Evolutionary conservation across 2,329 filamentous ascomycete species (phyloP).

Genomic region (Nectriaceae sp.): DNA sequence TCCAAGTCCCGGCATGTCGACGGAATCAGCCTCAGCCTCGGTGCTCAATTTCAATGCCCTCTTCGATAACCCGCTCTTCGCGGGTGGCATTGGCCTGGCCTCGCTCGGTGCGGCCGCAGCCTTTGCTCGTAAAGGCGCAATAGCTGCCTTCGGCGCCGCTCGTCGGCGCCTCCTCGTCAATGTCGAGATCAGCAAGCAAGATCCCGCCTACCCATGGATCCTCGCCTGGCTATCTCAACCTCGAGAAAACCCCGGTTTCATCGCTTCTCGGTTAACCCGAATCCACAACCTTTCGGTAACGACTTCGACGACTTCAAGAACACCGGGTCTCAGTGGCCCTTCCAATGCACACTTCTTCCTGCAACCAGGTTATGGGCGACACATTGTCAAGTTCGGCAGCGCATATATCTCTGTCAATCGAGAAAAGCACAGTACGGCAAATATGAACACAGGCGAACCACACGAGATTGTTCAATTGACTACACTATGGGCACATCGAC

Average conservation of each 20-base stretch:
- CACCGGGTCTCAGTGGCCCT: conserved; percentile 62
- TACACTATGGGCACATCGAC: conserved; percentile 83
- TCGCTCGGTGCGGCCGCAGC: conserved; percentile 81
- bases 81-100: conserved; percentile 84
- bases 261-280: conserved; percentile 59
- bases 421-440: conserved; percentile 81
- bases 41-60: conserved; percentile 57
- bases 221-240: conserved; percentile 91
- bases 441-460: conserved; percentile 80
- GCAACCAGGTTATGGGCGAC: conserved; percentile 86
- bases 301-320: conserved; percentile 61
- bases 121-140: conserved; percentile 75
- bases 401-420: conserved; percentile 87
- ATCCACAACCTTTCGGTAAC: conserved; percentile 61
- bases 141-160: conserved; percentile 71
- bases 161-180: conserved; percentile 88
- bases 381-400: conserved; percentile 83
- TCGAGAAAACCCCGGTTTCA: conserved; percentile 63
- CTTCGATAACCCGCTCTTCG: conserved; percentile 65
- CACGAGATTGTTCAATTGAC: conserved; percentile 95
- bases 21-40: conserved; percentile 31
- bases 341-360: conserved; percentile 81
- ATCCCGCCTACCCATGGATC: conserved; percentile 92
- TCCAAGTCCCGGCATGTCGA: conserved; percentile 32
- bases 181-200: conserved; percentile 92